A percentile compares a stretch with the other conserved stretches of the same genome.
Conservation (phyloP, 345 rosid genomes). For the Eucalyptus pauciflora region DNA sequence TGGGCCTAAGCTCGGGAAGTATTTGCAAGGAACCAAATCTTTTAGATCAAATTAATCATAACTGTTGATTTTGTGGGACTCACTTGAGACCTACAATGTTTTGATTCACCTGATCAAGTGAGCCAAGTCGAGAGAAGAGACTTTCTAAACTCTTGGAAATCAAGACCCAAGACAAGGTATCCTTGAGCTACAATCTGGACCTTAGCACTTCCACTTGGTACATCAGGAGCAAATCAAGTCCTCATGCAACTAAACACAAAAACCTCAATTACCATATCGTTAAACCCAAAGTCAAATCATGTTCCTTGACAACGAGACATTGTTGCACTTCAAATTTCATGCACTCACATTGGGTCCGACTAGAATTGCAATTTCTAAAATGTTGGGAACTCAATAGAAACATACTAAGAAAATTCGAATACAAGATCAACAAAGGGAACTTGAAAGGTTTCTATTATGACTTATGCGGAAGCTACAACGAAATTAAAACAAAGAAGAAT, state of each 20-base stretch:
- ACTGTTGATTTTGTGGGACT: background rate
- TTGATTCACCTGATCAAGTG: background rate
- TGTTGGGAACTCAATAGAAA: background rate
- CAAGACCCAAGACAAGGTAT: background rate
- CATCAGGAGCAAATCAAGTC: background rate
- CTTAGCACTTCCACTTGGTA: background rate
- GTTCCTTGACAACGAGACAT: background rate
- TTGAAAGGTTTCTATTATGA: background rate
- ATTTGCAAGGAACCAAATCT: background rate
- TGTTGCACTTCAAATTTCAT: background rate
- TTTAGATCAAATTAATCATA: background rate
- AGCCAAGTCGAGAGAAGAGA: background rate
- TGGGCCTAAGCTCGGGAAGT: background rate
- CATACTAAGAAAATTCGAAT: background rate
- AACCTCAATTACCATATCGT: fast-evolving
- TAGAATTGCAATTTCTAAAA: background rate
- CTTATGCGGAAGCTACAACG: no score
- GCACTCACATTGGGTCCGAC: fast-evolving
- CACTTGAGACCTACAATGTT: background rate
- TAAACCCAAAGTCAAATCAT: background rate
- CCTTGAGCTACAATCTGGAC: background rate
- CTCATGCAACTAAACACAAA: background rate
- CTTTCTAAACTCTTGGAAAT: background rate
- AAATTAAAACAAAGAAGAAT: no score
- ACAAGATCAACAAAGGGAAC: background rate